Percentiles rank a stretch among this genome's conserved stretches.
Evolutionary conservation across 805 yeast species (phyloP).

Genomic region (Nakazawaea ishiwadae): DNA sequence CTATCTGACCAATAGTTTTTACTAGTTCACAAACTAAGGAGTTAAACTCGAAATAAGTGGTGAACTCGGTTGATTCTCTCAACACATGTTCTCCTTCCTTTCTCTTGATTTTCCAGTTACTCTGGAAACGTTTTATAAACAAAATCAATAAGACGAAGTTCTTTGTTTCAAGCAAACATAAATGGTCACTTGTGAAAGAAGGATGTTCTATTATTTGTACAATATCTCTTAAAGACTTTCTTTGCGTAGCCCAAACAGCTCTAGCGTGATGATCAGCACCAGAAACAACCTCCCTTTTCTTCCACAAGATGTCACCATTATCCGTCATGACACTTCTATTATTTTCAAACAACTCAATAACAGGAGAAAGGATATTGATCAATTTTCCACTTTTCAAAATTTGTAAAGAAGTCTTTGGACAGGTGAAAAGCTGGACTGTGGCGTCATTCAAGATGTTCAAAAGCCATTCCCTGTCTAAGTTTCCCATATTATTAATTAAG

Average conservation of each 20-base stretch:
- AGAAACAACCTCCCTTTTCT: conserved; percentile 13
- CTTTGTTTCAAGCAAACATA: conserved; percentile 27
- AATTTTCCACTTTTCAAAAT: conserved; percentile 37
- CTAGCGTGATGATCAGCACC: conserved; percentile 6
- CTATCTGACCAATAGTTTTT: conserved; percentile 21
- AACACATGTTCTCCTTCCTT: conserved; percentile 69
- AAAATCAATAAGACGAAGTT: conserved; percentile 37
- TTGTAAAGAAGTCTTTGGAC: conserved; percentile 35
- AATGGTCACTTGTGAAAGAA: conserved; percentile 10
- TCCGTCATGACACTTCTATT: conserved; percentile 24
- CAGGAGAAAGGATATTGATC: conserved; percentile 42
- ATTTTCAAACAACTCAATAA: conserved; percentile 36
- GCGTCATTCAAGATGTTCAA: conserved; percentile 30
- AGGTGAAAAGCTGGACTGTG: conserved; percentile 36
- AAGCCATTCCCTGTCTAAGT: conserved; percentile 46
- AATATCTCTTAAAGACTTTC: conserved; percentile 7
- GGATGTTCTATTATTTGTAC: conserved; percentile 12
- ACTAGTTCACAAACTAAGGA: conserved; percentile 20
- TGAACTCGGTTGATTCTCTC: conserved; percentile 46
- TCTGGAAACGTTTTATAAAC: conserved; percentile 52
- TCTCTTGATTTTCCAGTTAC: conserved; percentile 49
- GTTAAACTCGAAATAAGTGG: conserved; percentile 40
- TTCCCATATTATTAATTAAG: conserved; percentile 41
- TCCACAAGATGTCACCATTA: conserved; percentile 21
- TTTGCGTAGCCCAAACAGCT: conserved; percentile 7